Evolutionary conservation across 805 yeast genomes (phyloP), one percentile per base, ranked within the genome.

Genomic region (Candida lessepsii): DNA sequence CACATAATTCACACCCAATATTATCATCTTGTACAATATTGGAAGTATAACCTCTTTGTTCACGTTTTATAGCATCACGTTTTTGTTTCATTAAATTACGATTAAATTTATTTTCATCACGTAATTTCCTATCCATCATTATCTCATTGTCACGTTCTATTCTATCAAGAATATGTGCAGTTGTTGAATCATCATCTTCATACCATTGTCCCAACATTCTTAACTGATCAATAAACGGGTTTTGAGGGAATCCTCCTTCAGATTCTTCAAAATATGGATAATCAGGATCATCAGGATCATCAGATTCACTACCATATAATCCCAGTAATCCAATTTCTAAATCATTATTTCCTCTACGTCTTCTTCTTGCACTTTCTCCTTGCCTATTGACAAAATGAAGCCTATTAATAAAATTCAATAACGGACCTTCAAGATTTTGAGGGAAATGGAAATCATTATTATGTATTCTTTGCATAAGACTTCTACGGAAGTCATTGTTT

Each of bases 1-100:
- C 90, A 63, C 96, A 88, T 19, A 83, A 60, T 23, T 75, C 75
- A 62, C 96, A 69, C 14, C 63, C 53, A 16, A 60, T 33, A 24
- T 48, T 39, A 15, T 33, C 41, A 10, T 44, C 47, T 0, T 51
- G 44, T 3, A 50, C 30, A 11, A 69, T 63, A 35, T 56, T 50
- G 29, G 58, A 62, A 18, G 67, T 58, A 48, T 66, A 67, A 1
- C 63, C 65, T 4, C 40, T 24, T 4, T 40, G 37, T 35, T 57
- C 65, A 2, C 41, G 42, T 41, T 49, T 45, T 1, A 63, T 55
- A 9, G 51, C 44, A 9, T 49, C 53, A 36, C 55, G 47, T 46
- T 67, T 69, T 28, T 61, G 60, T 17, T 46, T 43, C 24, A 66
- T 48, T 4, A 53, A 49, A 30, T 58, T 58, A 14, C 54, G 48